Conservation (phyloP, 495 filamentous ascomycete species). For the Neurospora sp. region DNA sequence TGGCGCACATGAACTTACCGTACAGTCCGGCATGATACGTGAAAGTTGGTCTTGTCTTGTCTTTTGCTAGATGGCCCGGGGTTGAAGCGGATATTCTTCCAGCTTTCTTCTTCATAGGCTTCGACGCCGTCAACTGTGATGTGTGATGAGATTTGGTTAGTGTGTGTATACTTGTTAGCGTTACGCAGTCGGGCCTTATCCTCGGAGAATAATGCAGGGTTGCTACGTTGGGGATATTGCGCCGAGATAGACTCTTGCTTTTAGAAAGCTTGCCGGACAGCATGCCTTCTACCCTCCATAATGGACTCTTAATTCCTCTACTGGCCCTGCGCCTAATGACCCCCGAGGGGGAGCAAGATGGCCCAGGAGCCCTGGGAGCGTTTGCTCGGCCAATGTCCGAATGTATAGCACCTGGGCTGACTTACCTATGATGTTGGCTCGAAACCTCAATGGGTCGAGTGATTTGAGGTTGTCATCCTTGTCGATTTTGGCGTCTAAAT, state of each 20-base stretch:
- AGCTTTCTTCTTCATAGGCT: slow-evolving; percentile 57
- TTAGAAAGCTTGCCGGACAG: background rate
- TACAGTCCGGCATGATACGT: slow-evolving; percentile 62
- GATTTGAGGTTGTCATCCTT: slow-evolving; percentile 30
- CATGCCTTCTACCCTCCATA: background rate
- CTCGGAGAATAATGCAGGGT: background rate
- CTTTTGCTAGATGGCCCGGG: slow-evolving; percentile 18
- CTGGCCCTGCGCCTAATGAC: background rate
- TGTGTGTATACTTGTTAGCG: background rate
- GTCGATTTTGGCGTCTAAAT: slow-evolving; percentile 49
- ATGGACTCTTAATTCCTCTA: background rate
- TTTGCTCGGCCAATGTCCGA: background rate
- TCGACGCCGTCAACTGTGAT: slow-evolving; percentile 27
- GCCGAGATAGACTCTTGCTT: background rate
- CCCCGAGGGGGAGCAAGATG: background rate
- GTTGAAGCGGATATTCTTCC: slow-evolving; percentile 64
- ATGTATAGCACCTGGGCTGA: background rate
- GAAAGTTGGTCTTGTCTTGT: slow-evolving; percentile 23
- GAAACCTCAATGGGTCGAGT: slow-evolving; percentile 62
- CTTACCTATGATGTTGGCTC: slow-evolving; percentile 71
- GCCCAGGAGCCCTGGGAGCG: background rate
- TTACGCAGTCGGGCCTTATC: background rate
- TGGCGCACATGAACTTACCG: slow-evolving; percentile 23
- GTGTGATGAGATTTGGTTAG: background rate
- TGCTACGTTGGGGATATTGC: background rate